Conservation (phyloP, 768 basidiomycete genomes). For the Lepiota brunneoincarnata region DNA sequence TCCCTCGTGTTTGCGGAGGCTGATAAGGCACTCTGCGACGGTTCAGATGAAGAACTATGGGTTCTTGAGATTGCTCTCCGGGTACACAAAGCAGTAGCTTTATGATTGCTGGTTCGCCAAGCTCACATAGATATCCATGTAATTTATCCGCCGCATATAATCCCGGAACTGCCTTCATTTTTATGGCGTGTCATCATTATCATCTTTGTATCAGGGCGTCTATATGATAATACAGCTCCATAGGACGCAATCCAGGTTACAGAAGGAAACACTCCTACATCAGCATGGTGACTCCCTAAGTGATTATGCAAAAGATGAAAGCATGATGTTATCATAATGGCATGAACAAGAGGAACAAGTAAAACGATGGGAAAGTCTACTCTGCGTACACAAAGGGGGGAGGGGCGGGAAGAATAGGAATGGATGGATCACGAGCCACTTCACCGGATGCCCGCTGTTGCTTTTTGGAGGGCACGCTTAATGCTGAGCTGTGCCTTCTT, state of each 20-base stretch:
- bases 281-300: constrained; percentile 7
- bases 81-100: constrained; percentile 62
- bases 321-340: constrained; percentile 25
- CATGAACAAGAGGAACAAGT: constrained; percentile 22
- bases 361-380: constrained; percentile 15
- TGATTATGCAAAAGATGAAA: constrained; percentile 21
- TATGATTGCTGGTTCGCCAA: constrained; percentile 11
- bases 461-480: constrained; percentile 98
- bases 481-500: constrained; percentile 94
- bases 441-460: constrained; percentile 86
- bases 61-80: constrained; percentile 84
- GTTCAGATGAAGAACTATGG: constrained; percentile 97
- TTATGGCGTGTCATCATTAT: constrained; percentile 5
- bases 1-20: constrained; percentile 89
- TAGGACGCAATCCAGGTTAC: constrained; percentile 1
- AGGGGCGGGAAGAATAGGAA: background rate
- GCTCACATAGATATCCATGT: background rate
- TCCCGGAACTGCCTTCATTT: background rate
- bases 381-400: constrained; percentile 20
- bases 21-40: constrained; percentile 94
- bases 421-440: constrained; percentile 17
- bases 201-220: constrained; percentile 1
- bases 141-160: background rate
- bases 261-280: background rate
- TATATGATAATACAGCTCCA: constrained; percentile 9